Evolutionary conservation across 2,329 filamentous ascomycete genomes (phyloP), one percentile per base, ranked within the genome.

Genomic region (Aspergillus quadrilineatus): DNA sequence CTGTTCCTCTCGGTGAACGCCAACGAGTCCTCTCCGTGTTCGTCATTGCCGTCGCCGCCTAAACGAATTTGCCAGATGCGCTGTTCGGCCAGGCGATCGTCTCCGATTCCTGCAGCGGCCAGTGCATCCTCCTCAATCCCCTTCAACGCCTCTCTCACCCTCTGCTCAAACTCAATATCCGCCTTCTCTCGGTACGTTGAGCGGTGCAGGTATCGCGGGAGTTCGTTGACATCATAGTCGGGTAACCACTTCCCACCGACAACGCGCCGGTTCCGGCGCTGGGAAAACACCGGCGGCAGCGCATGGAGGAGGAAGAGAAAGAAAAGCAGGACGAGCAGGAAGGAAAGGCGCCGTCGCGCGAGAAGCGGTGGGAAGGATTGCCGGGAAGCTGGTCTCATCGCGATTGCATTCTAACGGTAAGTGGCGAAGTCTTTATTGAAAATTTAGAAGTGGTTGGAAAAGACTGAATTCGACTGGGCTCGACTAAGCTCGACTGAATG

Each of bases 11-110:
- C 37, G 49, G 70, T 61, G 15, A 73, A 65, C 2, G 50, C 34
- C 2, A 65, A 48, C 3, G 70, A 72, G 44, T 71, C 68, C 0
- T 60, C 46, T 1, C 64, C 63, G 44, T 69, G 60, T 4, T 61
- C 48, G 4, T 54, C 57, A n/a, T 17, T 4, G 10, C 41, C 6
- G 15, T 4, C 22, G 7, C 28, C n/a, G 17, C 56, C 61, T n/a
- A 66, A 53, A 36, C 67, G 63, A 17, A 73, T 69, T 58, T 73
- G 70, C 70, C 70, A 73, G 41, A 73, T 56, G 4, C 59, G 65
- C 6, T 69, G 57, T 5, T 59, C 49, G 4, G 60, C 55, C 3
- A 53, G 42, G 17, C 51, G 50, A 8, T 63, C 42, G 1, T 53
- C 49, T 22, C 22, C 22, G 3, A 57, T 54, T 9, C 59, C 49